Percentiles rank a stretch among this genome's conserved stretches.
These are phyloP conservation scores for Wolfiporia cocos DNA, from an alignment of 1,284 basidiomycete species.

Conservation along the genomic window DNA sequence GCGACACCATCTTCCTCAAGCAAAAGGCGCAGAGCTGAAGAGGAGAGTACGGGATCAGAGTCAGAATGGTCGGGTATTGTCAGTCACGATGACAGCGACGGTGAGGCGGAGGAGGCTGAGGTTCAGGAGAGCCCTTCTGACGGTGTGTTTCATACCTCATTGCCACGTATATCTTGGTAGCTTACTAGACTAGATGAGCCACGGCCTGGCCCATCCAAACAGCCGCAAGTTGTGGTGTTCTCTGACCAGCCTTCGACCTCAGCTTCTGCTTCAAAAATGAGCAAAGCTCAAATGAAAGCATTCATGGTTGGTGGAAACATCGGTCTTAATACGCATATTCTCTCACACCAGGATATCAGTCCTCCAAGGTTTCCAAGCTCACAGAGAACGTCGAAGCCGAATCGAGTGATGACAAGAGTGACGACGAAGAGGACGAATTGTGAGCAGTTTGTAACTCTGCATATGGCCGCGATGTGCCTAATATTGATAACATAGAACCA, in stretches of 20 bases:
- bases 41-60: constrained; percentile 17
- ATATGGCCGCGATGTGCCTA: too few relatives aligned
- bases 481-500: constrained; percentile 42
- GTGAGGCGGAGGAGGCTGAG: constrained; percentile 18
- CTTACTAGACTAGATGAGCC: background rate
- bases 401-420: constrained; percentile 17
- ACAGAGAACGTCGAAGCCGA: constrained; percentile 28
- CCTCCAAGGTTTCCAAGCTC: constrained; percentile 66
- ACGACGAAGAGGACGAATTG: constrained; percentile 36
- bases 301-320: constrained; percentile 57
- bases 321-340: constrained; percentile 5
- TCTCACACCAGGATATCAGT: constrained; percentile 44
- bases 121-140: constrained; percentile 6
- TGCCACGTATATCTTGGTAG: background rate
- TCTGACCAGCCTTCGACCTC: constrained; percentile 29
- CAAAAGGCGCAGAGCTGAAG: constrained; percentile 21
- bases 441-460: constrained; percentile 37
- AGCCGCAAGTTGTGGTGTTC: constrained; percentile 52
- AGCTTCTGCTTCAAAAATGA: constrained; percentile 7
- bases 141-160: background rate
- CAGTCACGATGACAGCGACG: constrained; percentile 8
- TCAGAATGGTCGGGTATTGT: constrained; percentile 34
- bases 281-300: constrained; percentile 45
- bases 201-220: background rate
- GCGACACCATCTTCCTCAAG: too few relatives aligned